A percentile compares a stretch with the other conserved stretches of the same genome.
phyloP scores from a whole-genome alignment of 768 basidiomycete genomes.

The Lyophyllum decastes region DNA sequence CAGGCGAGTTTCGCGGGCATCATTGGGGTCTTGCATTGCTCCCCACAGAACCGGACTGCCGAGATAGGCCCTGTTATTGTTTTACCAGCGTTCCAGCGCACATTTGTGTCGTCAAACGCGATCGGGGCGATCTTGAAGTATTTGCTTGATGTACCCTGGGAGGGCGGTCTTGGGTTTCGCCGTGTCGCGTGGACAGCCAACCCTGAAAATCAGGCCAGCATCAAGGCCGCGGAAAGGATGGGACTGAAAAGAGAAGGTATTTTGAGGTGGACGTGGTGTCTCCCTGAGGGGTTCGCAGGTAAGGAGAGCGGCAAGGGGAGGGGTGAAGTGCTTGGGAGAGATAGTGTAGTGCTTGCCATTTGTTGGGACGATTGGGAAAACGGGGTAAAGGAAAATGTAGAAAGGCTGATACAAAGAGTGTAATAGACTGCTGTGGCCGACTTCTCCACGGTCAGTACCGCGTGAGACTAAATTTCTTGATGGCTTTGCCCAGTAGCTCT shows the following conservation, averaged over 20 bases:
- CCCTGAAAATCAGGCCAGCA: slow-evolving; percentile 43
- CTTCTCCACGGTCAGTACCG: no score
- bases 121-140: slow-evolving; percentile 42
- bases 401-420: slow-evolving; percentile 31
- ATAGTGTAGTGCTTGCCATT: slow-evolving; percentile 38
- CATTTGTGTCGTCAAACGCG: slow-evolving; percentile 51
- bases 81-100: slow-evolving; percentile 46
- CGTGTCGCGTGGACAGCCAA: slow-evolving; percentile 58
- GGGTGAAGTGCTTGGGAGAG: slow-evolving; percentile 36
- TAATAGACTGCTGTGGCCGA: background rate
- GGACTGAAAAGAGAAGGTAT: slow-evolving; percentile 53
- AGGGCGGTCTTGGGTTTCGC: slow-evolving; percentile 51
- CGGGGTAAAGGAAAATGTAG: slow-evolving; percentile 36
- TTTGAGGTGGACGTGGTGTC: slow-evolving; percentile 48
- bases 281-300: slow-evolving; percentile 34
- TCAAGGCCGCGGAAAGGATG: slow-evolving; percentile 49
- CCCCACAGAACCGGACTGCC: slow-evolving; percentile 28
- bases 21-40: slow-evolving; percentile 43
- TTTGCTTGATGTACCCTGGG: slow-evolving; percentile 34
- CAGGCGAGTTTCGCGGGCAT: slow-evolving; percentile 45
- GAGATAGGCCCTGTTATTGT: slow-evolving; percentile 55
- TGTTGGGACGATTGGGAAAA: slow-evolving; percentile 59
- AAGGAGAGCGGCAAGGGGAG: slow-evolving; percentile 23
- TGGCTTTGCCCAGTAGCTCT: slow-evolving; percentile 66
- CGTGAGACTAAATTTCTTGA: slow-evolving; percentile 64